Percentiles rank a stretch among this genome's conserved stretches.
Conservation (phyloP, 176 grass and related monocot species). For the Urochloa ruziziensis region DNA sequence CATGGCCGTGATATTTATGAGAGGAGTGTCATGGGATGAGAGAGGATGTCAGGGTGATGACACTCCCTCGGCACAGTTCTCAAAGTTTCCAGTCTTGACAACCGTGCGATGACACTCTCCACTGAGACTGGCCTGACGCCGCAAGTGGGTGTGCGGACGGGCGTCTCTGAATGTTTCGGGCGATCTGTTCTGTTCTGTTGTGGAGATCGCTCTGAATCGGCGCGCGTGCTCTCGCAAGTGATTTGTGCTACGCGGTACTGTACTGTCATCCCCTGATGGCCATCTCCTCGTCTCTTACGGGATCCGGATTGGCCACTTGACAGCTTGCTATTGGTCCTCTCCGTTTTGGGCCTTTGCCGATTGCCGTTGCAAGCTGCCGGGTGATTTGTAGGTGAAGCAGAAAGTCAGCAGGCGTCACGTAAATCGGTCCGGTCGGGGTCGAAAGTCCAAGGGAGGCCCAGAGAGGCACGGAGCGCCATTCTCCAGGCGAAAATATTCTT, state of each 20-base stretch:
- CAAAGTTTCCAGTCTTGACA: too few relatives aligned
- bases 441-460: constrained; percentile 15
- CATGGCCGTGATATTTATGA: too few relatives aligned
- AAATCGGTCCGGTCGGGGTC: background rate
- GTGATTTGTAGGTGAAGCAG: background rate
- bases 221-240: background rate
- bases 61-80: too few relatives aligned
- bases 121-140: too few relatives aligned
- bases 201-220: background rate
- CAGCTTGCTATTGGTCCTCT: background rate
- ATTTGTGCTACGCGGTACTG: background rate
- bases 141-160: background rate
- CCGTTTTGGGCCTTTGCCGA: background rate
- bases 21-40: too few relatives aligned
- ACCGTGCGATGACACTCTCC: too few relatives aligned
- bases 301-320: background rate
- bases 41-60: too few relatives aligned
- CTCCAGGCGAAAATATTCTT: constrained; percentile 39
- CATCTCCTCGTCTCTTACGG: background rate
- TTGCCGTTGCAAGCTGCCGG: background rate
- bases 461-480: background rate
- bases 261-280: background rate
- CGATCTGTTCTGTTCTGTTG: background rate
- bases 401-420: constrained; percentile 24
- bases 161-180: background rate